Conservation (phyloP, 805 yeast species). For the Suhomyces sp. region DNA sequence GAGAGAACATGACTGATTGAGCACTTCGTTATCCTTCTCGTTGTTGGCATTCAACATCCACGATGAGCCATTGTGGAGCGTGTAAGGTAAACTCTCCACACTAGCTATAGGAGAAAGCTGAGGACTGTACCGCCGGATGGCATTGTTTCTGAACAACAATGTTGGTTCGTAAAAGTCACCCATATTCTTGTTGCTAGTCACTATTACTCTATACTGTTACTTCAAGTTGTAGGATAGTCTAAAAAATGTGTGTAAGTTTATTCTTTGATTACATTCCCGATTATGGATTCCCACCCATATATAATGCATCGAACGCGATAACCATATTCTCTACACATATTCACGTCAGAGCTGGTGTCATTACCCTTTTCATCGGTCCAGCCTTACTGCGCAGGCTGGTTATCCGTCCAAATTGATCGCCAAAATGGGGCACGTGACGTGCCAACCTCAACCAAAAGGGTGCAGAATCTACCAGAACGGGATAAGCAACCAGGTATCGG, state of each 20-base stretch:
- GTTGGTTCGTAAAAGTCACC: constrained; percentile 40
- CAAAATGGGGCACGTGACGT: neutral
- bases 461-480: neutral
- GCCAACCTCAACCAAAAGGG: neutral
- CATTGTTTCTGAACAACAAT: constrained; percentile 40
- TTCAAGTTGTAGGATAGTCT: neutral
- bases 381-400: neutral
- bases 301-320: neutral
- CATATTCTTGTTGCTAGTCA: constrained; percentile 13
- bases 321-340: neutral
- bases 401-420: neutral
- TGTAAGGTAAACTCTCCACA: constrained; percentile 9
- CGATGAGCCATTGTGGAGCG: constrained; percentile 8
- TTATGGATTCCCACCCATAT: neutral
- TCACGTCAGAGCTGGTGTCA: neutral
- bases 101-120: constrained; percentile 23
- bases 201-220: too few species aligned
- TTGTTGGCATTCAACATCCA: constrained; percentile 32
- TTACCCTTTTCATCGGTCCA: constrained; percentile 2
- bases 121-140: constrained; percentile 25
- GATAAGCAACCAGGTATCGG: neutral
- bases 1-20: constrained; percentile 41
- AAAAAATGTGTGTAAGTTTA: neutral
- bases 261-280: neutral
- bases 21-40: constrained; percentile 28